Evolutionary conservation across 331 rosid genomes (phyloP), one percentile per base, ranked within the genome.

Genomic region (Acacia pycnantha): DNA sequence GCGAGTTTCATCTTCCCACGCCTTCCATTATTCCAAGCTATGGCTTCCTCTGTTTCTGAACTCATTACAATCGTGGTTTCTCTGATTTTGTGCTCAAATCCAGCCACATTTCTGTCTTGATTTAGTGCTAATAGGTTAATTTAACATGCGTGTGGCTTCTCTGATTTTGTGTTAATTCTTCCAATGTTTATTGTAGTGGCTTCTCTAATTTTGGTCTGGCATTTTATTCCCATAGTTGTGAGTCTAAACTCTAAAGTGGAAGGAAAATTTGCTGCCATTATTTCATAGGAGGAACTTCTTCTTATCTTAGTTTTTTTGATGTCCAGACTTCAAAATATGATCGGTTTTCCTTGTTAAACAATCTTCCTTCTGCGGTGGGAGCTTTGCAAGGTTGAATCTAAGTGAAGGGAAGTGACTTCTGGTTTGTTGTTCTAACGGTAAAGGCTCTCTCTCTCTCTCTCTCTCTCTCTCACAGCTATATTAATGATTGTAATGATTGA

Each of bases 271-370:
- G 54, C 11, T 26, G 64, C 4, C 48, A 11, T 53, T 47, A 6
- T 65, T 62, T 76, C 61, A 2, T 47, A 1, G 50, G 59, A 74
- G 37, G 19, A 85, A n/a, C 18, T 54, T 74, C 48, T 27, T 21
- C 58, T 86, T 74, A 88, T 83, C 82, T 77, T 77, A 8, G n/a
- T 11, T 82, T 88, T n/a, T 81, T 59, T 83, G 40, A 66, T 87
- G 87, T 80, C 78, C 94, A 95, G 97, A 90, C 82, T 19, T 95
- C 99, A 62, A 93, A 95, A 84, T 82, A 92, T 50, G 92, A 95
- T 81, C 93, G 97, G 4, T 91, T 92, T 84, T 92, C 97, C 74
- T 65, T 95, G 48, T 76, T 84, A 26, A 89, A 78, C 81, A 93
- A 88, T 82, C 98, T 95, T 68, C 88, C 92, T 83, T 84, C 84